These are phyloP conservation scores for Eucommia ulmoides DNA, from an alignment of 257 asterid species.

Conservation along the genomic window DNA sequence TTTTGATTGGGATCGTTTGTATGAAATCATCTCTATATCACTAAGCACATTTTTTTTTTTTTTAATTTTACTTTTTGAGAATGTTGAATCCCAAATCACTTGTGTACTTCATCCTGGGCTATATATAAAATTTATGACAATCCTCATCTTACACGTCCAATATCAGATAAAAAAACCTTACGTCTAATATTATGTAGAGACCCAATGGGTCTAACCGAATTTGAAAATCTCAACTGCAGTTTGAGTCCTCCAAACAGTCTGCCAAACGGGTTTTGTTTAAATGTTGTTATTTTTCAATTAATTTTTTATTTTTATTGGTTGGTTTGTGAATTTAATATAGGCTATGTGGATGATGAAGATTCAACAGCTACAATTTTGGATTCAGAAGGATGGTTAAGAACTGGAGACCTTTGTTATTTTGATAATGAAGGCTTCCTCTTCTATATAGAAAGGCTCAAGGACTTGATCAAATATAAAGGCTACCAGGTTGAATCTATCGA, in stretches of 20 bases:
- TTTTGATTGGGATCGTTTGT: no score
- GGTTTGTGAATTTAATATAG: conserved; percentile 12
- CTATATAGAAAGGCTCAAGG: conserved; percentile 42
- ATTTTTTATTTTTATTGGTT: not conserved
- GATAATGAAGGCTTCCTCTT: conserved; percentile 36
- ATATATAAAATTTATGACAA: no score
- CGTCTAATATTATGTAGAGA: no score
- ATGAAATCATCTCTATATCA: no score
- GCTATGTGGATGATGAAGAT: conserved; percentile 28
- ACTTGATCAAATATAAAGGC: conserved; percentile 48
- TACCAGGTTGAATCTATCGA: conserved; percentile 55
- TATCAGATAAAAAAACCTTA: no score
- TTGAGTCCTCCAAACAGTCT: no score
- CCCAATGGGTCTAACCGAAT: no score
- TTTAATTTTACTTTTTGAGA: not conserved
- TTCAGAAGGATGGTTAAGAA: conserved; percentile 33
- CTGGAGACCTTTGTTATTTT: conserved; percentile 44
- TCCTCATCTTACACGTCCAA: no score
- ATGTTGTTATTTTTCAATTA: no score
- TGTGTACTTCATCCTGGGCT: no score
- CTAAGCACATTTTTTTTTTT: not conserved
- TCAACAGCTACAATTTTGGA: conserved; percentile 25
- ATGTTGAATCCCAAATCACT: not conserved
- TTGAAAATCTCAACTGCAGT: no score
- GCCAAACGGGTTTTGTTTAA: no score